Base-by-base conservation (phyloP, 345 rosid species). In the Acer campestre region DNA sequence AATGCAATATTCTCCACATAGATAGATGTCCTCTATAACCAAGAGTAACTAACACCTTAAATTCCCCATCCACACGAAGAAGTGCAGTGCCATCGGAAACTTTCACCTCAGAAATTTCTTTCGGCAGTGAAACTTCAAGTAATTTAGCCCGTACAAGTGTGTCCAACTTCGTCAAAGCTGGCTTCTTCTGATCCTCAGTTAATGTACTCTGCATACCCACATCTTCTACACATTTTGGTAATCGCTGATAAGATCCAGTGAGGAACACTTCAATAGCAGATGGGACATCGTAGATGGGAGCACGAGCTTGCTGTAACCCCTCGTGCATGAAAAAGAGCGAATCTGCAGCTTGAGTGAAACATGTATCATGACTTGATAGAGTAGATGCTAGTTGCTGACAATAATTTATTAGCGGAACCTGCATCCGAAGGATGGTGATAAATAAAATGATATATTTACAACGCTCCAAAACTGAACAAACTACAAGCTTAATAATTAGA, bases 1-100 rank as follows among this genome's bases (percentile, higher is more conserved):
- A 81, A 86, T 91, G 96, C 86, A 97, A 81, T 85, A 97, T 97
- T 86, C 99, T 94, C 99, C 99, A 97, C 94, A 97, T 81, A 23
- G 97, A 84, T 61, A 91, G 78, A 79, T 93, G 94, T 22, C 99
- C 99, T 65, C 98, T 91, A 75, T 97, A 97, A 83, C 98, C 99
- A 84, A 97, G 99, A 82, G 99, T 97, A 80, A 91, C 93, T 78
- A 97, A 84, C 64, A 90, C 98, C 86, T 97, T 90, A 82, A 97
- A 97, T 81, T 97, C 98, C 78, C 99, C 98, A 59, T 93, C 80
- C 31, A 94, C 97, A 13, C 78, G 85, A 71, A 97, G 87, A 80
- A 86, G 46, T 20, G 94, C 94, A 0, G 98, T 93, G 66, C 99
- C 99, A 89, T 84, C 85, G 17, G 93, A 87, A 79, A 97, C 91